These are phyloP conservation scores for Oldenlandia corymbosa DNA, from an alignment of 257 asterid genomes.

Conservation along the genomic window DNA sequence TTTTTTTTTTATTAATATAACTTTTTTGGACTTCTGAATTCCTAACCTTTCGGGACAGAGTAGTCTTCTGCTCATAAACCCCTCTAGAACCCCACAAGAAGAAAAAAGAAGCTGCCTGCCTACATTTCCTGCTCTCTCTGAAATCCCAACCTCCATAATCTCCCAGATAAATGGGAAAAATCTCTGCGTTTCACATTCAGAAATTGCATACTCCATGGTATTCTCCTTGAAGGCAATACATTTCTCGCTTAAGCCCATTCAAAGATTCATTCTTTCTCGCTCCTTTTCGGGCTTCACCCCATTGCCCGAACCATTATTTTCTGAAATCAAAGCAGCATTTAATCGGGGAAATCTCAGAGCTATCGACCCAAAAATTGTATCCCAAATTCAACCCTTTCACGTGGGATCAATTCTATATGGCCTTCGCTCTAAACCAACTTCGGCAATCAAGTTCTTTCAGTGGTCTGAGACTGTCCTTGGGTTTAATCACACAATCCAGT, in stretches of 20 bases:
- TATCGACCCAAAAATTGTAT: slow-evolving; percentile 19
- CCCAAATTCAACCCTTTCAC: slow-evolving; percentile 24
- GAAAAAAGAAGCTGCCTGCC: no score
- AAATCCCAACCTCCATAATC: no score
- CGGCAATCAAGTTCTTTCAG: slow-evolving; percentile 33
- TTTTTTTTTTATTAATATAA: no score
- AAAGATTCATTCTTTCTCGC: slow-evolving; percentile 12
- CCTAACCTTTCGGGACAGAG: no score
- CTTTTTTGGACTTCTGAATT: no score
- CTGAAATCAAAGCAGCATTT: slow-evolving; percentile 26
- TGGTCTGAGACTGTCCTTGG: slow-evolving; percentile 40
- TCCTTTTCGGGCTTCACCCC: slow-evolving; percentile 14
- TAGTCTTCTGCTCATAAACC: no score
- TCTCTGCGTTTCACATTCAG: no score
- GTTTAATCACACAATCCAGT: slow-evolving; percentile 25
- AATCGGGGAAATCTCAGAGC: slow-evolving; percentile 18
- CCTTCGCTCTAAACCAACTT: slow-evolving; percentile 31
- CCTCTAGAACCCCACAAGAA: no score
- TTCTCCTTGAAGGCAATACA: slow-evolving; percentile 28
- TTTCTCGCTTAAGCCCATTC: slow-evolving; percentile 19
- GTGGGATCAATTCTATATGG: slow-evolving; percentile 21
- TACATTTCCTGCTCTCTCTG: no score
- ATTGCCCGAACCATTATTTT: slow-evolving; percentile 11
- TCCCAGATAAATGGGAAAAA: no score
- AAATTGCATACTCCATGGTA: slow-evolving; percentile 14